Conservation (phyloP, 768 basidiomycete genomes). For the Albatrellus ellisii region DNA sequence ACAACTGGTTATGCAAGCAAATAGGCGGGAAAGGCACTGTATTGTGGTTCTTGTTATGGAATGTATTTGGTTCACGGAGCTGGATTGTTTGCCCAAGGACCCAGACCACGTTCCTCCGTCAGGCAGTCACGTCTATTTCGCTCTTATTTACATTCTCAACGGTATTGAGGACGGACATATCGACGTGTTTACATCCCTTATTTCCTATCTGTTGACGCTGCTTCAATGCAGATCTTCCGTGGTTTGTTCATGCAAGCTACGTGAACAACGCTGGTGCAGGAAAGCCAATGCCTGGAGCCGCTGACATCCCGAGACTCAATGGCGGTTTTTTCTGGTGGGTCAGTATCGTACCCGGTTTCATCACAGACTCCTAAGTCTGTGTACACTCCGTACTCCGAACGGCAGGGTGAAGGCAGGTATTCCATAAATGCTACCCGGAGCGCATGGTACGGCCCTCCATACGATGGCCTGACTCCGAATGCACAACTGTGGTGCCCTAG, state of each 20-base stretch:
- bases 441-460: no score
- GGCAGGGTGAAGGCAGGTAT: conserved; percentile 34
- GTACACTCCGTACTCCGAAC: conserved; percentile 44
- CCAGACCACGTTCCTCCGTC: no score
- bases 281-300: conserved; percentile 46
- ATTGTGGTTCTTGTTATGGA: no score
- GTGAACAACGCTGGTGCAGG: conserved; percentile 64
- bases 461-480: no score
- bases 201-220: no score
- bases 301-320: conserved; percentile 78
- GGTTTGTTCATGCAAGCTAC: conserved; percentile 41
- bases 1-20: no score
- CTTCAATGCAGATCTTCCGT: conserved; percentile 55
- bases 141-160: no score
- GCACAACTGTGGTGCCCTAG: conserved; percentile 79
- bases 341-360: neutral
- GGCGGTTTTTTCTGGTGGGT: conserved; percentile 90
- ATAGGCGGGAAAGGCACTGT: no score
- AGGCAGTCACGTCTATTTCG: no score
- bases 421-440: conserved; percentile 43
- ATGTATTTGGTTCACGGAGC: no score
- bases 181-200: conserved; percentile 27
- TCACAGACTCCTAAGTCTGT: conserved; percentile 39
- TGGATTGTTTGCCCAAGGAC: no score
- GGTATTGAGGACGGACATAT: conserved; percentile 51